phyloP scores from a whole-genome alignment of 768 basidiomycete genomes.

The Russula earlei region DNA sequence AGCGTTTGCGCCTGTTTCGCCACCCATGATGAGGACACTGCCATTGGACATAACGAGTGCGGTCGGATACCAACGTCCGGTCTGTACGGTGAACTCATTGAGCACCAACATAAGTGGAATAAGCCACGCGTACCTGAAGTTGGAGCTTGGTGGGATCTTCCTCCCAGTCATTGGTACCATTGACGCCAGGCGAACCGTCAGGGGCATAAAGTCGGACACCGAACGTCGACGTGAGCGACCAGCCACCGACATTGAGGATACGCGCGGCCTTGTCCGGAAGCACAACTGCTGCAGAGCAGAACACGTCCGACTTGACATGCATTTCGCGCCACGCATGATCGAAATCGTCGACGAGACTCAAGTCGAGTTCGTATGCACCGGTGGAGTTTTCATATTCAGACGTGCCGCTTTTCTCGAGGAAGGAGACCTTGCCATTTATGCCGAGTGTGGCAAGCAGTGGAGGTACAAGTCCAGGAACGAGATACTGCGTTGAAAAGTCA shows the following conservation, averaged over 20 bases:
- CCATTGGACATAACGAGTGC: constrained; percentile 66
- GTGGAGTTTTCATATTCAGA: constrained; percentile 54
- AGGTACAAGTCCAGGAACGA: constrained; percentile 53
- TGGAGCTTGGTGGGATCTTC: constrained; percentile 49
- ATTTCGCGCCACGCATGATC: constrained; percentile 58
- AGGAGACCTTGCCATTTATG: constrained; percentile 72
- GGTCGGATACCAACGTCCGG: constrained; percentile 64
- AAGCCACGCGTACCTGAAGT: constrained; percentile 42
- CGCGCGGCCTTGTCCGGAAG: constrained; percentile 67
- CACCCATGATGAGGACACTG: constrained; percentile 63
- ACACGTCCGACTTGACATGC: constrained; percentile 69
- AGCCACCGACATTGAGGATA: constrained; percentile 56
- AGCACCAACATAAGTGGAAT: not conserved
- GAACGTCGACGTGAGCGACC: constrained; percentile 63
- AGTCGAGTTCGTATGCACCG: constrained; percentile 71
- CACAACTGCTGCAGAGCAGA: constrained; percentile 65
- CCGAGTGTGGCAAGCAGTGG: constrained; percentile 69
- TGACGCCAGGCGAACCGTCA: constrained; percentile 54
- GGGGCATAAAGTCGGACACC: constrained; percentile 69
- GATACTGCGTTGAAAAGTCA: constrained; percentile 25
- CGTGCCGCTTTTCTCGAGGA: constrained; percentile 69
- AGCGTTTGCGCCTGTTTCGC: constrained; percentile 64
- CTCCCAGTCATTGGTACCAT: constrained; percentile 73
- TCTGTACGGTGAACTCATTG: constrained; percentile 25
- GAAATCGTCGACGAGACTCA: constrained; percentile 40